Evolutionary conservation across 352 stramenopile species (phyloP), one percentile per base, ranked within the genome.

Genomic region (Pseudoperonospora humuli): DNA sequence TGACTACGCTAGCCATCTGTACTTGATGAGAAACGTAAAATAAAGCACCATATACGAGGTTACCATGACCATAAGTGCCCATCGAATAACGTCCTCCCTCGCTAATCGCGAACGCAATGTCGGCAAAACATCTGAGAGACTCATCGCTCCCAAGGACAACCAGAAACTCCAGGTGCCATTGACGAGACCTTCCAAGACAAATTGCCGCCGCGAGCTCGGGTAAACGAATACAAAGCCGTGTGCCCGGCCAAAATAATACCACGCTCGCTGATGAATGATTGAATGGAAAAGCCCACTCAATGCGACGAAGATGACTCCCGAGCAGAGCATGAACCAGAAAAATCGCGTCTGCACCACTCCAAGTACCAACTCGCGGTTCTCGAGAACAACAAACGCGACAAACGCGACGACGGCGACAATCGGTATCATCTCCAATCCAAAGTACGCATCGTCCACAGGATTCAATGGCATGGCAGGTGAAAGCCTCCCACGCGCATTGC

Each of bases 111-210:
- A 67, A 10, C 36, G 57, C 13, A 82, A 34, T 10, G 34, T 45
- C 21, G 74, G 68, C 15, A 65, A 34, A 19, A 82, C 55, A 17
- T 84, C 62, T 15, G 52, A 45, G 23, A 86, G 64, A 20, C 43
- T 61, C 56, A 84, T 74, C 24, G 57, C 54, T 18, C 47, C 71
- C 2, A 81, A 44, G 19, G 75, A 86, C 26, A 83, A 44, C 32
- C 57, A 62, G 37, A 86, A 79, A 58, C 75, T 84, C 70, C 70
- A 86, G 6, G 48, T 56, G 29, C 75, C 75, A 51, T 78, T 68
- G 11, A 81, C 23, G 10, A 86, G 33, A 0, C 75, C 75, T 35
- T 86, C 75, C 34, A 86, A 45, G 32, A 78, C 60, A 23, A 86
- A 86, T 50, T 86, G 75, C 14, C 73, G 72, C 4, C 72, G 67